Evolutionary conservation across 2,329 filamentous ascomycete species (phyloP), one percentile per base, ranked within the genome.

Genomic region (Aspergillus clavatus): DNA sequence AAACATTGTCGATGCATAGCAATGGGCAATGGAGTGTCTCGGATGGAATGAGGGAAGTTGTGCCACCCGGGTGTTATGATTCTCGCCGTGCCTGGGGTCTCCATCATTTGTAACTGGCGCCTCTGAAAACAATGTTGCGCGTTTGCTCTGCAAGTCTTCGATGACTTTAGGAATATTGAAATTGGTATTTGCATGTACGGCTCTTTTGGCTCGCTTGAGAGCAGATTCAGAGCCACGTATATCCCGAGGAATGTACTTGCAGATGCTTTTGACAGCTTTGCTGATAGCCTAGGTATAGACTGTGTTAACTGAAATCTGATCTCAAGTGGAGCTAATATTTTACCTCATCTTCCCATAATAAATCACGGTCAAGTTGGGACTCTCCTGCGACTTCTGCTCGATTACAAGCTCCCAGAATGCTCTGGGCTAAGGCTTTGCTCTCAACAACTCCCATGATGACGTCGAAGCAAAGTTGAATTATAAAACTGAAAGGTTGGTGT

Each of bases 361-460:
- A 41, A 27, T 24, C 22, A 22, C 26, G 28, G 18, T 29, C 24
- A 24, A 41, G 26, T 27, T 29, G 24, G 26, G 39, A 29, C 26
- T 31, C 31, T 19, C 39, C 39, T 21, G 24, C 39, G 31, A n/a
- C 29, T 31, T 41, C 39, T 22, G 39, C 27, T 31, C 39, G 39
- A 16, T 29, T 24, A 22, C 39, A 41, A 27, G 39, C 39, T 29
- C 18, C 21, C 39, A 41, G 27, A 29, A 41, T 21, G 29, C 29
- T 41, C 29, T 41, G 12, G 22, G 39, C 39, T 18, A 41, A 27
- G n/a, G 19, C 24, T 31, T 31, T 41, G 31, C 39, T 41, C 27
- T 41, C 39, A 18, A 31, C 39, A 18, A 41, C 39, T 19, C 39
- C 39, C 39, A 41, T 41, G 18, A 27, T 14, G 27, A 29, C 24